These are phyloP conservation scores for Polygonum aviculare DNA, from an alignment of 148 eudicot genomes.

Conservation along the genomic window DNA sequence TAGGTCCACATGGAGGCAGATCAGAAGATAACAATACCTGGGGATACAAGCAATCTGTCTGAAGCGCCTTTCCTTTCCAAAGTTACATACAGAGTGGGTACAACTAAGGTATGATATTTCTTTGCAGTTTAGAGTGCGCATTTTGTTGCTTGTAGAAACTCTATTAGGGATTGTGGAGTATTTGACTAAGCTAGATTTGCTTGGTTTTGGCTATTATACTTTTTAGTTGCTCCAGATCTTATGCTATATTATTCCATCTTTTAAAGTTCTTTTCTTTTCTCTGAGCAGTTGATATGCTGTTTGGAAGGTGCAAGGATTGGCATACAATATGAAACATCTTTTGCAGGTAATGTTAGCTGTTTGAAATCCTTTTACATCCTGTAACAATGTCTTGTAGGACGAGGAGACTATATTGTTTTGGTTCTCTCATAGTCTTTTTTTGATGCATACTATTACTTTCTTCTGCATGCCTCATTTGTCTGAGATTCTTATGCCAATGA, in stretches of 20 bases:
- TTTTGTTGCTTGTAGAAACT: neutral
- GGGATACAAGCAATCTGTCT: slow-evolving; percentile 34
- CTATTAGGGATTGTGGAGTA: neutral
- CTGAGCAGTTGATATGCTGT: slow-evolving; percentile 71
- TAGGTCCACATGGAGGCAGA: slow-evolving; percentile 99
- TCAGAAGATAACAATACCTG: slow-evolving; percentile 48
- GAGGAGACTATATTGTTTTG: neutral
- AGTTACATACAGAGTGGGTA: slow-evolving; percentile 75
- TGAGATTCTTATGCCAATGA: neutral
- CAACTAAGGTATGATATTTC: slow-evolving; percentile 45
- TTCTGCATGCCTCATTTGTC: neutral
- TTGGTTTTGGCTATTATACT: neutral
- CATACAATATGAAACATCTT: slow-evolving; percentile 88
- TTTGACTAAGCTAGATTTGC: neutral
- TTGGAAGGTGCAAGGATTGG: slow-evolving; percentile 96
- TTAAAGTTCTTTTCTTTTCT: neutral
- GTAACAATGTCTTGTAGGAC: neutral
- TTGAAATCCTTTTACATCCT: neutral
- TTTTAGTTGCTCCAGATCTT: neutral
- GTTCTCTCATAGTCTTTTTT: neutral
- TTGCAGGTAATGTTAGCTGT: slow-evolving; percentile 58
- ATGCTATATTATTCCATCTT: neutral
- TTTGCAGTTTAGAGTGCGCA: neutral
- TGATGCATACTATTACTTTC: neutral
- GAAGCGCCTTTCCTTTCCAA: slow-evolving; percentile 49